Percentiles rank a stretch among this genome's conserved stretches.
Conservation (phyloP, 192 early-diverging fungal species). For the Chytriomyces sp. region DNA sequence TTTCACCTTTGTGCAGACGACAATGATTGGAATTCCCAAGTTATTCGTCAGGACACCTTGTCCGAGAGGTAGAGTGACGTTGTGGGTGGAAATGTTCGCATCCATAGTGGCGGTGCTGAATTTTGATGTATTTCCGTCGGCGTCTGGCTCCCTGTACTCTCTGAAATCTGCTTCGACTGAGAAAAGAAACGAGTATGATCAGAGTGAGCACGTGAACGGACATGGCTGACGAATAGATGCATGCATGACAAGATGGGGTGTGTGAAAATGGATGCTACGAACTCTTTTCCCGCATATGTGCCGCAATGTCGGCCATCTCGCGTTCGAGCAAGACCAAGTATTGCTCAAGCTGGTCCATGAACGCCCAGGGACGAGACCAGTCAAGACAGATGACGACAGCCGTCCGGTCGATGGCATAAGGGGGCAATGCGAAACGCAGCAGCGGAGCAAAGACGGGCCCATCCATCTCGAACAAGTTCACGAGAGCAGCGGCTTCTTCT, state of each 20-base stretch:
- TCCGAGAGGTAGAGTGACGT: conserved; percentile 62
- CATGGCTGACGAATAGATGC: too few relatives aligned
- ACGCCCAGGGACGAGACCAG: conserved; percentile 89
- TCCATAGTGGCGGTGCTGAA: conserved; percentile 3
- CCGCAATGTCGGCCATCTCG: conserved; percentile 58
- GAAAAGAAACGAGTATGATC: too few relatives aligned
- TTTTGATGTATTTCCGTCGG: background rate
- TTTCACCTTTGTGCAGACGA: conserved; percentile 85
- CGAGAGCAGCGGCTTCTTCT: conserved; percentile 69
- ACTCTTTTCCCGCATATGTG: conserved; percentile 11
- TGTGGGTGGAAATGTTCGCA: background rate
- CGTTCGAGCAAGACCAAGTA: conserved; percentile 76
- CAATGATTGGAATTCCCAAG: conserved; percentile 84
- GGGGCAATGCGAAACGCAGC: conserved; percentile 63
- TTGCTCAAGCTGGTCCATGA: conserved; percentile 76
- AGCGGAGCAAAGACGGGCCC: conserved; percentile 54
- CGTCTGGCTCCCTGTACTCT: conserved; percentile 22
- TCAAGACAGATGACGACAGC: conserved; percentile 83
- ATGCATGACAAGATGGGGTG: too few relatives aligned
- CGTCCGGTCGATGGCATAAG: conserved; percentile 64
- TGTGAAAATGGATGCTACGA: too few relatives aligned
- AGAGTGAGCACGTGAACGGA: too few relatives aligned
- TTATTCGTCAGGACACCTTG: conserved; percentile 83
- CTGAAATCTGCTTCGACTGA: conserved; percentile 10
- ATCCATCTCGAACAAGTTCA: conserved; percentile 82